A percentile compares a stretch with the other conserved stretches of the same genome.
Conservation (phyloP, 1,284 basidiomycete genomes). For the Kalmanozyma brasiliensis region DNA sequence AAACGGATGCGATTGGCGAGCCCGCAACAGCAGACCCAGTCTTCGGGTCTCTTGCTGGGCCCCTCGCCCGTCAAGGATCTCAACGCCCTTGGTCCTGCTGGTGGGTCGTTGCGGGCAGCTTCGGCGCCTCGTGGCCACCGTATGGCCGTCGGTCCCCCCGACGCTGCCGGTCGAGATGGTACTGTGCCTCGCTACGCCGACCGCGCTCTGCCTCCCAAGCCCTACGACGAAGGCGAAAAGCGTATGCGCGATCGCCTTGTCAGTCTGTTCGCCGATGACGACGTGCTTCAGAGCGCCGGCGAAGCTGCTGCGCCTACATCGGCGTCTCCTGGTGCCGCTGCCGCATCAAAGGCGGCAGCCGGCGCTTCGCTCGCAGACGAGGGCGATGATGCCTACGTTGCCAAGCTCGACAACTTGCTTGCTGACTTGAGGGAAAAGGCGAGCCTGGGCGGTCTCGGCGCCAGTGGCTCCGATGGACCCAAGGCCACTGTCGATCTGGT, state of each 20-base stretch:
- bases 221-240: constrained; percentile 63
- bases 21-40: constrained; percentile 20
- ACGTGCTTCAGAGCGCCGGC: constrained; percentile 14
- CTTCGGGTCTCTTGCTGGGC: constrained; percentile 30
- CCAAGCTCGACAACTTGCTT: constrained; percentile 46
- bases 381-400: constrained; percentile 21
- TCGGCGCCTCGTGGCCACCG: constrained; percentile 47
- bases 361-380: constrained; percentile 15
- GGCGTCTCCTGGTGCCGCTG: constrained; percentile 9
- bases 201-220: constrained; percentile 56
- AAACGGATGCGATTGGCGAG: constrained; percentile 44
- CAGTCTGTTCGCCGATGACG: constrained; percentile 63
- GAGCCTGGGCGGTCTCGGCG: constrained; percentile 69
- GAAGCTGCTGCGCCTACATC: constrained; percentile 5
- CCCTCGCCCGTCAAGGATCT: constrained; percentile 64
- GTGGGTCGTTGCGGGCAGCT: constrained; percentile 56
- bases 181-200: constrained; percentile 62
- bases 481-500: constrained; percentile 73
- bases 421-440: constrained; percentile 45
- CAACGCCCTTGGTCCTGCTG: constrained; percentile 58
- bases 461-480: constrained; percentile 78
- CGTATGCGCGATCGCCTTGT: constrained; percentile 60
- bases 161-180: constrained; percentile 37
- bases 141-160: constrained; percentile 48
- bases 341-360: neutral